Evolutionary conservation across 371 early-diverging fungal species (phyloP).

Genomic region (Saksenaea oblongispora): DNA sequence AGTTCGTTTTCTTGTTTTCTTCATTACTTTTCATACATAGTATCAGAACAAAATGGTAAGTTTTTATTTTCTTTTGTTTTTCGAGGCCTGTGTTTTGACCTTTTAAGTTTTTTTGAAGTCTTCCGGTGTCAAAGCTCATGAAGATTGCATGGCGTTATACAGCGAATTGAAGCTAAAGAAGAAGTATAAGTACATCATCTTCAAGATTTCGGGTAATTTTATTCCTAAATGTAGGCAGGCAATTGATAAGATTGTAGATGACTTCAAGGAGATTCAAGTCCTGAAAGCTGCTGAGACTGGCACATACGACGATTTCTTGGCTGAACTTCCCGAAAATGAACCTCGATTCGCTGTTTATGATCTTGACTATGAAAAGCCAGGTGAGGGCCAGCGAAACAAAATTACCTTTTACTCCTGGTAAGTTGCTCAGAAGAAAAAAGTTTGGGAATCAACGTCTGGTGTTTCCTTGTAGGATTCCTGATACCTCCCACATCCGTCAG

Average conservation of each 20-base stretch:
- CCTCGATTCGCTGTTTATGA: constrained; percentile 89
- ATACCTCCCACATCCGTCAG: constrained; percentile 70
- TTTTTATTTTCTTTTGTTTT: background rate
- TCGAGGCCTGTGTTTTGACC: too few species aligned
- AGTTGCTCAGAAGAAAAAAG: constrained; percentile 8
- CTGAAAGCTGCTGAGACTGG: constrained; percentile 58
- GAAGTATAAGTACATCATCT: constrained; percentile 76
- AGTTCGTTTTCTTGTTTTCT: background rate
- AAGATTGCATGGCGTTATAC: constrained; percentile 63
- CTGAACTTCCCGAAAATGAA: constrained; percentile 62
- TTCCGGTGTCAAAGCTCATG: constrained; percentile 73
- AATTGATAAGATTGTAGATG: constrained; percentile 26
- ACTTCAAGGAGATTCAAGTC: constrained; percentile 63
- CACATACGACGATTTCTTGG: constrained; percentile 70
- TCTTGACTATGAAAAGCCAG: constrained; percentile 70
- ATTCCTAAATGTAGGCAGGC: background rate
- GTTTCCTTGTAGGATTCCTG: constrained; percentile 76
- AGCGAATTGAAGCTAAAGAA: constrained; percentile 75
- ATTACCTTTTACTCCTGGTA: constrained; percentile 53
- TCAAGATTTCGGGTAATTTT: constrained; percentile 66
- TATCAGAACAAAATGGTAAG: background rate
- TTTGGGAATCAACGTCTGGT: background rate
- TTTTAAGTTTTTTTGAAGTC: constrained; percentile 30
- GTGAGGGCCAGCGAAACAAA: constrained; percentile 77
- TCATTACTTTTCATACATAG: background rate